Evolutionary conservation across 2,329 filamentous ascomycete genomes (phyloP), one percentile per base, ranked within the genome.

Genomic region (Cylindrodendrum hubeiense): DNA sequence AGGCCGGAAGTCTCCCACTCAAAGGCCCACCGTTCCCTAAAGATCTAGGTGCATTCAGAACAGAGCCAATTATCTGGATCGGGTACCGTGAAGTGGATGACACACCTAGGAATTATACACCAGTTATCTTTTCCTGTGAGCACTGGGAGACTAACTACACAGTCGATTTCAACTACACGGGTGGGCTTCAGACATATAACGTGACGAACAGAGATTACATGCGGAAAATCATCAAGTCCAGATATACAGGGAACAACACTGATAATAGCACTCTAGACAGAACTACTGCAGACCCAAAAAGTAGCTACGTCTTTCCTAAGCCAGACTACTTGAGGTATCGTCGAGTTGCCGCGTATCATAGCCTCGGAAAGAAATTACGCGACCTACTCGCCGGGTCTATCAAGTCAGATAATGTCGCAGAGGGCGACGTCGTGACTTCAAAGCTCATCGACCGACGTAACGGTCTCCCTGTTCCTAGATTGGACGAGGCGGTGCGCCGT

Each of bases 71-170:
- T 1, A 70, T 72, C n/a, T 73, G 71, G 71, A 60, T 73, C 1
- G 71, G 71, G 0, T 72, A 73, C 2, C 60, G 67, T 1, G 49
- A 58, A 0, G 69, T 73, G 0, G 44, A 73, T 0, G 41, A 73
- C 10, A 8, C 60, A 0, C 62, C 26, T 2, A 54, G 64, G 1
- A 69, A 63, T 0, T 73, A 67, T 10, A 72, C 64, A 0, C 57
- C 69, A 0, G 33, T 63, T 0, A 56, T 72, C 3, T 66, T 73
- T 34, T 71, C 67, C 3, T 73, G 71, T 5, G 69, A 73, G 15
- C 71, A 73, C 15, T 71, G 62, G 33, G 71, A 73, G 26, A 67
- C 69, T 1, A 71, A 71, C 1, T 72, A 73, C 2, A 72, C 67
- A 0, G 71, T 71, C 2, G 65, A 53, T 0, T 50, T 73, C 21